Evolutionary conservation across 2,329 filamentous ascomycete genomes (phyloP), one percentile per base, ranked within the genome.

Genomic region (Aureobasidium lini): DNA sequence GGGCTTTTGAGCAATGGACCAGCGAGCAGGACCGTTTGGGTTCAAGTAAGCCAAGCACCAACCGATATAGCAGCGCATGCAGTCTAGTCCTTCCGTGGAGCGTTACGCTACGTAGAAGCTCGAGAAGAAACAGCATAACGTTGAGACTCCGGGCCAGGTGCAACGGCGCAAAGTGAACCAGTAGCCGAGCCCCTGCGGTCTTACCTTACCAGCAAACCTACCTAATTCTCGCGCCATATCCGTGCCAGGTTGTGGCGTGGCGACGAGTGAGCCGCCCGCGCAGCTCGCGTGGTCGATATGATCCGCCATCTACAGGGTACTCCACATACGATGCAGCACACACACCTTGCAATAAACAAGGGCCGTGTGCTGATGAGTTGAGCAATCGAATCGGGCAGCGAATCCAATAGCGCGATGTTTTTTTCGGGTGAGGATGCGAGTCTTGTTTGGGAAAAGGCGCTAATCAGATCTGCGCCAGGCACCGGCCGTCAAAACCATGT

Each of bases 81-180:
- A 48, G 54, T 57, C 54, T 57, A 57, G 54, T 48, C 43, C 43
- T 56, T 32, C 54, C 54, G 43, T 32, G 34, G 34, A 40, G 28
- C 54, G 54, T 57, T 57, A 32, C 54, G 54, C 54, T 57, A 57
- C 54, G 23, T 57, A 34, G 54, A 57, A 57, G 54, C 54, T 43
- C 42, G 18, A 57, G 43, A 48, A 57, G 43, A 40, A 48, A 48
- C 36, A 48, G 9, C 42, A 47, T 47, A 57, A 57, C 54, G 54
- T 57, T 57, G 54, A 57, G 54, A 40, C 15, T 37, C 54, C 54
- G 54, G 43, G 36, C 43, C 54, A 57, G 54, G 32, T 32, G 43
- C 54, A 57, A 57, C 54, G 54, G 54, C 43, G 54, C 28, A 48
- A 57, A 47, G 34, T 48, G 54, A 48, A 57, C 43, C 54, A 57